Conservation (phyloP, 345 rosid species). For the Lumnitzera littorea region DNA sequence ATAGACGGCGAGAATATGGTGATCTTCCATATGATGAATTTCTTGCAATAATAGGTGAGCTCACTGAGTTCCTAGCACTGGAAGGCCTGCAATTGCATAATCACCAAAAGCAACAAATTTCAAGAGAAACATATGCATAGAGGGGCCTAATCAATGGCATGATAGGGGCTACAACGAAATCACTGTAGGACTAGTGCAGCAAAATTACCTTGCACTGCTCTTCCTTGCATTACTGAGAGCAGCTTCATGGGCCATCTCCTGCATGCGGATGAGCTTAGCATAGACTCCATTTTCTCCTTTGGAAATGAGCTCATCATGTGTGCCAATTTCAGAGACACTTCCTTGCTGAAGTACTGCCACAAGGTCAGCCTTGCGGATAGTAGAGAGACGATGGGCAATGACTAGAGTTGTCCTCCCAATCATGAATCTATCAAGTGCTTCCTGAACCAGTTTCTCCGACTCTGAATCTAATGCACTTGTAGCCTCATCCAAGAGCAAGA, state of each 20-base stretch:
- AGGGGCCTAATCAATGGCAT: background rate
- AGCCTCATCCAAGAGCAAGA: constrained; percentile 85
- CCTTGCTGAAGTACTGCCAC: constrained; percentile 98
- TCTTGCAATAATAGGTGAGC: constrained; percentile 92
- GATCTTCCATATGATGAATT: constrained; percentile 96
- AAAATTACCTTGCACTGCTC: constrained; percentile 86
- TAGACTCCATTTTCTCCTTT: constrained; percentile 90
- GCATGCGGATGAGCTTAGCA: constrained; percentile 92
- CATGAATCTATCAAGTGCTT: constrained; percentile 96
- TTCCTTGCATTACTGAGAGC: constrained; percentile 89
- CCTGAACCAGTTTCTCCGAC: constrained; percentile 95
- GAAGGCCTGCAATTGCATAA: constrained; percentile 70
- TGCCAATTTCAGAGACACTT: constrained; percentile 83
- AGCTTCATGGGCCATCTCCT: constrained; percentile 93
- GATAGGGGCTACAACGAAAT: constrained; percentile 1
- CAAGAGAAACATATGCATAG: background rate
- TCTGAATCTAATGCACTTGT: constrained; percentile 96
- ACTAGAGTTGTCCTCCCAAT: constrained; percentile 96
- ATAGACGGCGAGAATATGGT: constrained; percentile 87
- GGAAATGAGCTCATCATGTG: constrained; percentile 79
- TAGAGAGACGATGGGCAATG: constrained; percentile 94
- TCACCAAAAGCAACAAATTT: background rate
- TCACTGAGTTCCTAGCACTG: constrained; percentile 94
- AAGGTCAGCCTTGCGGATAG: constrained; percentile 94
- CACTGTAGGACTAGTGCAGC: background rate